Base-by-base conservation (phyloP, 441 rosid genomes). In the Gossypium trilobum region DNA sequence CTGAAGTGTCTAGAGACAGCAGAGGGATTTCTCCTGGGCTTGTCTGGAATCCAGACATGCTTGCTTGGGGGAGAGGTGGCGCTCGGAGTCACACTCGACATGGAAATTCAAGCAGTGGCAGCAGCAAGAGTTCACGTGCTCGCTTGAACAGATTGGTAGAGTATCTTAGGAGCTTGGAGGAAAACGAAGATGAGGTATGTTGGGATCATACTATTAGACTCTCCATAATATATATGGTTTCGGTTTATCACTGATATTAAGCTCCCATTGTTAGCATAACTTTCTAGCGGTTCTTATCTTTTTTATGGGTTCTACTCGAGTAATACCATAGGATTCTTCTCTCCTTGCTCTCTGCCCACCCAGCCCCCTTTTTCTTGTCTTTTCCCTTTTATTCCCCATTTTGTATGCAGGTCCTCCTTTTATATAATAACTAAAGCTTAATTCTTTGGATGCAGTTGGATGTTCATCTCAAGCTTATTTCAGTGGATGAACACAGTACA, bases 11-110 rank as follows among this genome's bases (percentile, higher is more conserved):
- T 57, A 77, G 75, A 71, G 90, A 84, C 48, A 74, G 67, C 74
- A 77, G 85, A 74, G 85, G 83, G 72, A 79, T 75, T 64, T 82
- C 86, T 73, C 88, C 90, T 67, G 86, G 89, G 50, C 87, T 76
- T 31, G 84, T 81, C 44, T 82, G 92, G 87, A 88, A 78, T 72
- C 70, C 83, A 0, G 90, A 88, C 77, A 78, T 78, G 82, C 86
- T 88, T 81, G 87, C 85, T 59, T 89, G 95, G 92, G 95, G 95
- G 58, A 80, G 79, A 79, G 95, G 92, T 19, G 92, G 95, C 59
- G 74, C 83, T 60, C 81, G 95, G 72, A 89, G 95, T 85, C 82
- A 82, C 76, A 82, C 87, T 3, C 84, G 95, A 42, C 87, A 87
- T 72, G 92, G 89, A 8, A 82, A 71, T 75, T 67, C 77, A 51